Evolutionary conservation across 2,329 filamentous ascomycete genomes (phyloP), one percentile per base, ranked within the genome.

Genomic region (Pseudohalonectria lignicola): DNA sequence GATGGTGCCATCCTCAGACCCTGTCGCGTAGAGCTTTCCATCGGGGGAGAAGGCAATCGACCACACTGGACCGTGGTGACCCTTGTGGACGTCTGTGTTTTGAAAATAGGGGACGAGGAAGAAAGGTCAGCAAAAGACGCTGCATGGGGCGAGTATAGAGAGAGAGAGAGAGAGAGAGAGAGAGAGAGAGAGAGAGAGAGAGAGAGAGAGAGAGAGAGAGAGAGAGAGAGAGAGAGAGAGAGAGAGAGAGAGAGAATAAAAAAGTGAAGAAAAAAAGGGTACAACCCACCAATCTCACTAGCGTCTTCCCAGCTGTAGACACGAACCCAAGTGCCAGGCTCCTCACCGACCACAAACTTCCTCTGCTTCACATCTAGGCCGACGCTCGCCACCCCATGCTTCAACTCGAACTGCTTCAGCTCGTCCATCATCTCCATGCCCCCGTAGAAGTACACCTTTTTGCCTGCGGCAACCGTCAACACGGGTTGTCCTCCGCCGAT

Each of bases 1-100:
- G 59, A 98, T 93, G 0, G 92, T 98, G 30, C 92, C 92, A 52
- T 98, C 92, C 56, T 98, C 92, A 35, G 88, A 95, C 21, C 86
- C 92, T 2, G 92, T 98, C 2, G 88, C 92, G 55, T 96, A 98
- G 7, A 98, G 67, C 56, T 94, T 95, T 34, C 88, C 88, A 53
- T 98, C 92, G 0, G 92, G 92, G 1, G 88, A 92, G 60, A 94
- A 98, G 40, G 82, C 82, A 42, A 93, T 79, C 5, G 87, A 94
- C 92, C 92, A 98, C 44, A 98, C 92, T 2, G 90, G 90, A 2
- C 92, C 92, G 53, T 98, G 92, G 50, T 98, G 92, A 18, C 92
- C 92, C 62, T 95, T 95, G 64, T 94, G 86, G 11, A 90, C 82
- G 56, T 96, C 92, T 82, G 44, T 9, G 8, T 26, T 12, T 33